Percentiles rank a stretch among this genome's conserved stretches.
These are phyloP conservation scores for Eragrostis tef DNA, from an alignment of 202 grass and related monocot species.

Conservation along the genomic window DNA sequence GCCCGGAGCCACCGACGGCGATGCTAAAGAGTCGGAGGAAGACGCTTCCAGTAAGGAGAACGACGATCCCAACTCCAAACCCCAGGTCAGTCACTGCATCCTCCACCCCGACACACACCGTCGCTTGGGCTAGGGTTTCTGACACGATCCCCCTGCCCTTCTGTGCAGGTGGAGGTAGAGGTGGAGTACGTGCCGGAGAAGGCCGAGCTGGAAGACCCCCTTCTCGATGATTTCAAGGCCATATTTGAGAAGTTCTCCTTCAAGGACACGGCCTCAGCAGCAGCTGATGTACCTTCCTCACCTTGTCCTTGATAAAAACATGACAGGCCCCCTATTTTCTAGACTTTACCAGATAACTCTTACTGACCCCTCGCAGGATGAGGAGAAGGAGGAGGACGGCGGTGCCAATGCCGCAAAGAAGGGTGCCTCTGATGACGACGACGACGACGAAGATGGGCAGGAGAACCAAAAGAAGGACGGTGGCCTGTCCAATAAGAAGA, in stretches of 20 bases:
- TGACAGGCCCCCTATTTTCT: background rate
- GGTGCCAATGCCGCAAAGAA: conserved; percentile 59
- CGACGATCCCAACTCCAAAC: background rate
- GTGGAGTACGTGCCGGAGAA: conserved; percentile 92
- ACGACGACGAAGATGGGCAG: conserved; percentile 74
- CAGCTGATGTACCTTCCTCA: conserved; percentile 50
- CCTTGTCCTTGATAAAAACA: background rate
- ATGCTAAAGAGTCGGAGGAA: background rate
- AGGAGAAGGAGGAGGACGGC: conserved; percentile 67
- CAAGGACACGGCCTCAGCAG: conserved; percentile 54
- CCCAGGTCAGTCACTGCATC: background rate
- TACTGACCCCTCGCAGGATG: conserved; percentile 45
- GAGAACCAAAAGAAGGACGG: conserved; percentile 79
- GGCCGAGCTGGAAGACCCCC: conserved; percentile 68
- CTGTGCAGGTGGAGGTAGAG: conserved; percentile 64
- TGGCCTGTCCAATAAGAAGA: conserved; percentile 56
- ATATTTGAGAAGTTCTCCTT: conserved; percentile 90
- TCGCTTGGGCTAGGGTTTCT: conserved; percentile 29
- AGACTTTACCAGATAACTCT: background rate
- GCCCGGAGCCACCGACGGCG: background rate
- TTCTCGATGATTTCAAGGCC: conserved; percentile 77
- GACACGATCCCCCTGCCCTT: background rate
- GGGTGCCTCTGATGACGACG: conserved; percentile 67
- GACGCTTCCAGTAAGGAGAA: conserved; percentile 5
- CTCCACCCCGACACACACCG: background rate